phyloP scores from a whole-genome alignment of 768 basidiomycete species.

The Pholiota microspora region DNA sequence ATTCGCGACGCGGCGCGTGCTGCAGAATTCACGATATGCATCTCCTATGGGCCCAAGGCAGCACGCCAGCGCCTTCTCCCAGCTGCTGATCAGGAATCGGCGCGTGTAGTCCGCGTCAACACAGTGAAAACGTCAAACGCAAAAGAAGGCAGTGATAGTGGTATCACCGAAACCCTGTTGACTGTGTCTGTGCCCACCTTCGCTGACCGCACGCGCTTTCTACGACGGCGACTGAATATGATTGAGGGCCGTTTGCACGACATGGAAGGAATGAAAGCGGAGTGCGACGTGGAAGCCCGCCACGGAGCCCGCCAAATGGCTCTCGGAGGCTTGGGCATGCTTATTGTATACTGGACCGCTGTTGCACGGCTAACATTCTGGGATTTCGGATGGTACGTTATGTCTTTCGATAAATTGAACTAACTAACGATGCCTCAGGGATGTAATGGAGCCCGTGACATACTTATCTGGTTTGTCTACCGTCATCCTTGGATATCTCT shows the following conservation, averaged over 20 bases:
- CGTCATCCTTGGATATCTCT: slow-evolving; percentile 61
- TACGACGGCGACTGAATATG: slow-evolving; percentile 43
- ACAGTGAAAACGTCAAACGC: slow-evolving; percentile 6
- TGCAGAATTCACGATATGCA: slow-evolving; percentile 50
- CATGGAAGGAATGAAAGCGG: slow-evolving; percentile 54
- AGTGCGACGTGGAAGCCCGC: slow-evolving; percentile 57
- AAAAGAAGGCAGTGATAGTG: slow-evolving; percentile 11
- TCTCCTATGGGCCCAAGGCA: slow-evolving; percentile 24
- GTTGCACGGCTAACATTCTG: slow-evolving; percentile 66
- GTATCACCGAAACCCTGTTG: slow-evolving; percentile 21
- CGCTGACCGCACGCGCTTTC: slow-evolving; percentile 57
- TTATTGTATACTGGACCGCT: slow-evolving; percentile 62
- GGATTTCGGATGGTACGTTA: slow-evolving; percentile 50
- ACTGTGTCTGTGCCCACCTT: slow-evolving; percentile 63
- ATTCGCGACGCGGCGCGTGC: slow-evolving; percentile 58
- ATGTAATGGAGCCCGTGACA: slow-evolving; percentile 70
- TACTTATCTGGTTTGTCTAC: slow-evolving; percentile 62
- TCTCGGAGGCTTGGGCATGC: slow-evolving; percentile 53
- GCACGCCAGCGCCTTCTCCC: background rate
- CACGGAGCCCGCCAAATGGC: slow-evolving; percentile 57
- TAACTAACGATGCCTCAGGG: slow-evolving; percentile 31
- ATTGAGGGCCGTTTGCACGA: slow-evolving; percentile 41
- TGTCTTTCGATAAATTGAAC: background rate
- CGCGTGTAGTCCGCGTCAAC: background rate
- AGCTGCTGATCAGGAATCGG: slow-evolving; percentile 5